A percentile compares a stretch with the other conserved stretches of the same genome.
Conservation (phyloP, 2,329 filamentous ascomycete species). For the Alternaria gansuensis region DNA sequence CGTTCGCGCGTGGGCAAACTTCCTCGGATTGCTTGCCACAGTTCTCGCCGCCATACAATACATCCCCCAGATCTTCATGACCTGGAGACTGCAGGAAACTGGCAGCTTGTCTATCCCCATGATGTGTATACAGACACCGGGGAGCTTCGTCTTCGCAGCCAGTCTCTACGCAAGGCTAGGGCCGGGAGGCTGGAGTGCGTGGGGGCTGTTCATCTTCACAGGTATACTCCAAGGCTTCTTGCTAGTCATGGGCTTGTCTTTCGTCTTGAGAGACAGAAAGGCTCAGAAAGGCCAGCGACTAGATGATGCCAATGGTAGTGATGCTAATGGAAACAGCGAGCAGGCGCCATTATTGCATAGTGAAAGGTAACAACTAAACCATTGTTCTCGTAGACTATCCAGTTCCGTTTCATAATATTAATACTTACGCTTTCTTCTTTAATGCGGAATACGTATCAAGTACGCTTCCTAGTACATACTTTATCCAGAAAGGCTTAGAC, state of each 20-base stretch:
- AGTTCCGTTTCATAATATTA: not conserved
- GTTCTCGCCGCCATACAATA: conserved; percentile 87
- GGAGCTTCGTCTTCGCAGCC: conserved; percentile 86
- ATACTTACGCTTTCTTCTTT: not conserved
- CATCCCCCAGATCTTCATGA: conserved; percentile 93
- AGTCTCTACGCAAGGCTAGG: conserved; percentile 85
- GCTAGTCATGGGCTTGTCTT: conserved; percentile 81
- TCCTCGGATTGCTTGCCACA: conserved; percentile 81
- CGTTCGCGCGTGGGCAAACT: conserved; percentile 82
- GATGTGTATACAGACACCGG: conserved; percentile 98
- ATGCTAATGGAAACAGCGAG: conserved; percentile 4
- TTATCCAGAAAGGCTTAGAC: not conserved
- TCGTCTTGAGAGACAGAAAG: conserved; percentile 64
- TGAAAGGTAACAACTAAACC: not conserved
- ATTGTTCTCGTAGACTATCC: not conserved
- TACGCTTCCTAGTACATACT: not conserved
- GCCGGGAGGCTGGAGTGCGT: conserved; percentile 88
- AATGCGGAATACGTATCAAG: not conserved
- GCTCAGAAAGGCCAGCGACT: conserved; percentile 15
- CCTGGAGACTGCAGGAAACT: conserved; percentile 82
- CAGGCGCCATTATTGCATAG: conserved; percentile 14
- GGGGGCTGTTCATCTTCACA: conserved; percentile 89
- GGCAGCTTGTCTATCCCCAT: conserved; percentile 94
- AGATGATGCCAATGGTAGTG: conserved; percentile 7
- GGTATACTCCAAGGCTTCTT: conserved; percentile 84